These are phyloP conservation scores for Hyphopichia homilentoma DNA, from an alignment of 805 yeast species.

Conservation along the genomic window DNA sequence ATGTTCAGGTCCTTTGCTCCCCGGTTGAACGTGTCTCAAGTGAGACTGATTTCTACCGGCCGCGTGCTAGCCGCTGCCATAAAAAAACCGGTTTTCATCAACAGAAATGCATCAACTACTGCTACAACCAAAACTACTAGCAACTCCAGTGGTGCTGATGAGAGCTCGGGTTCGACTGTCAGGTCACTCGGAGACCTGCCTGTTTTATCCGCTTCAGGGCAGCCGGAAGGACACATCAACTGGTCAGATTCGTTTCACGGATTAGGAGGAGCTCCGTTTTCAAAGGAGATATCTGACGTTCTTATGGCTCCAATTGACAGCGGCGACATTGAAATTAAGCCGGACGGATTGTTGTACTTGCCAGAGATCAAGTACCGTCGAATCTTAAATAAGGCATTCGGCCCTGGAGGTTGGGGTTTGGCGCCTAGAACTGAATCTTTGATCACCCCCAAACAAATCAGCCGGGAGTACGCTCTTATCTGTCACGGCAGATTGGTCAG, in stretches of 20 bases:
- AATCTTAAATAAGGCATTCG: constrained; percentile 84
- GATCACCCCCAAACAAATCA: constrained; percentile 68
- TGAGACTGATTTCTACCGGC: too few species aligned
- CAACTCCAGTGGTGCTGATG: too few species aligned
- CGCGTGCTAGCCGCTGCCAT: too few species aligned
- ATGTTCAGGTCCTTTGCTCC: too few species aligned
- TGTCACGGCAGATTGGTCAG: constrained; percentile 86
- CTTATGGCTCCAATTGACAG: constrained; percentile 60
- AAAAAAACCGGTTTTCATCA: too few species aligned
- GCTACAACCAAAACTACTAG: constrained; percentile 2
- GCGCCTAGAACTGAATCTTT: constrained; percentile 88
- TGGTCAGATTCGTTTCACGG: constrained; percentile 92
- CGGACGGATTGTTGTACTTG: constrained; percentile 86
- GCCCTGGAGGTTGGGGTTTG: constrained; percentile 99
- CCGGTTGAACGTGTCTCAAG: too few species aligned
- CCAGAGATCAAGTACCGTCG: constrained; percentile 97
- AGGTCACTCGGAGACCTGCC: constrained; percentile 22
- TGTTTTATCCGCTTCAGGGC: constrained; percentile 3
- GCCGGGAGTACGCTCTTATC: constrained; percentile 86
- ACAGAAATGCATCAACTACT: background rate
- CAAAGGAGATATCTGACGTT: constrained; percentile 53
- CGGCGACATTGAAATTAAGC: constrained; percentile 86
- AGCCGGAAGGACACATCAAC: constrained; percentile 35
- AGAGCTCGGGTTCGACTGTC: constrained; percentile 1
- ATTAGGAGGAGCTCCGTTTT: constrained; percentile 74